Evolutionary conservation across 441 rosid species (phyloP).

Genomic region (Erysimum cheiri): DNA sequence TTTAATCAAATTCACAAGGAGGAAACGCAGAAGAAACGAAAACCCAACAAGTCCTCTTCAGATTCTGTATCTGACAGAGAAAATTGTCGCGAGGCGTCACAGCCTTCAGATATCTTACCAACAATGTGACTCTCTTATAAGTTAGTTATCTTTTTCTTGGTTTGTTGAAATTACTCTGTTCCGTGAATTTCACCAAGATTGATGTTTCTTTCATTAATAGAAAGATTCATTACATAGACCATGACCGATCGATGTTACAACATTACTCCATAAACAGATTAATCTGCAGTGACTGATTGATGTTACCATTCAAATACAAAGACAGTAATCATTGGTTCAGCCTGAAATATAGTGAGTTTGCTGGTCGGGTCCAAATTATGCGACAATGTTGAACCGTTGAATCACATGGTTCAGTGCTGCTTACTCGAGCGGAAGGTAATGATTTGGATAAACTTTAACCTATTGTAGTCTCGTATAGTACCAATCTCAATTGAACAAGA

Average conservation of each 20-base stretch:
- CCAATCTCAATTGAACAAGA: background rate
- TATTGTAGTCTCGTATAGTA: background rate
- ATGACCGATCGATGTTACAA: background rate
- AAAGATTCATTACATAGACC: background rate
- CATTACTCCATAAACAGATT: background rate
- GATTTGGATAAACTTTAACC: background rate
- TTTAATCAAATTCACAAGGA: constrained; percentile 51
- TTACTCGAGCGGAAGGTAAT: background rate
- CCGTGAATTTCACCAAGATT: constrained; percentile 7
- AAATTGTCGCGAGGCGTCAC: constrained; percentile 19
- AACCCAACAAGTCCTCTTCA: constrained; percentile 37
- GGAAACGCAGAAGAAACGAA: constrained; percentile 55
- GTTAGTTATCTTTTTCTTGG: constrained; percentile 1
- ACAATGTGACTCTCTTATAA: constrained; percentile 20
- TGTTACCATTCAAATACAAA: background rate
- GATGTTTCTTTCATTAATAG: background rate
- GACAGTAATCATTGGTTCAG: background rate
- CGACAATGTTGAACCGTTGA: background rate
- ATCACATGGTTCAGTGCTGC: background rate
- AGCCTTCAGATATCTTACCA: constrained; percentile 1
- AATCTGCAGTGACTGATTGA: background rate
- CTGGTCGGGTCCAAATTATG: background rate
- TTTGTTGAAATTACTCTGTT: background rate
- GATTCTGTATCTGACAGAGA: constrained; percentile 31
- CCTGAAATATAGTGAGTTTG: background rate